phyloP scores from a whole-genome alignment of 495 filamentous ascomycete species.

The Penicillium manginii region DNA sequence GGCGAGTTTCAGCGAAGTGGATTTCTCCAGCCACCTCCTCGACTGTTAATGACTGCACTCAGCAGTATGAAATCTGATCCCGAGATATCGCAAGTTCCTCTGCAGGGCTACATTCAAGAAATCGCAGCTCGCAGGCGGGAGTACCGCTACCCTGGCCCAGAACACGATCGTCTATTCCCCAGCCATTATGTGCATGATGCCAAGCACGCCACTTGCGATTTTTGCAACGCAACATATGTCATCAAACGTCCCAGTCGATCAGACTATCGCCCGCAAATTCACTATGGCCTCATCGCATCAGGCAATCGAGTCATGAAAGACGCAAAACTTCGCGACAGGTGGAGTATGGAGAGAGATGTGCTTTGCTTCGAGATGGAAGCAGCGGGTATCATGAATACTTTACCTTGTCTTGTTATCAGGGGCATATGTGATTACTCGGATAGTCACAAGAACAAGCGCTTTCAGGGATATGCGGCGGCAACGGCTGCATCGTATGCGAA shows the following conservation, averaged over 20 bases:
- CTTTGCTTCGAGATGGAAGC: constrained; percentile 46
- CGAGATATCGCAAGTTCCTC: constrained; percentile 13
- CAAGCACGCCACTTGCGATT: no score
- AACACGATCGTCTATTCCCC: no score
- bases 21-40: constrained; percentile 26
- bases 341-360: neutral
- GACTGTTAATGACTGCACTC: constrained; percentile 28
- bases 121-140: constrained; percentile 2
- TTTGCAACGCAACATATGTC: no score
- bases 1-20: constrained; percentile 7
- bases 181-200: no score
- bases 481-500: constrained; percentile 34
- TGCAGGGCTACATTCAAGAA: constrained; percentile 10
- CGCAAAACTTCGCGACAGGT: constrained; percentile 4
- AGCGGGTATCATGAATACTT: constrained; percentile 36
- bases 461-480: constrained; percentile 38
- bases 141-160: no score
- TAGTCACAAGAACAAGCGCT: constrained; percentile 39
- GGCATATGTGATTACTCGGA: constrained; percentile 43
- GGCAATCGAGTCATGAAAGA: constrained; percentile 21
- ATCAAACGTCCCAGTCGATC: no score
- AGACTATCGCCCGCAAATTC: constrained; percentile 11
- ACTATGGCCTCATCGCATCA: constrained; percentile 21
- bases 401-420: constrained; percentile 35
- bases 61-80: constrained; percentile 6